Conservation (phyloP, 805 yeast species). For the Spathaspora arborariae region DNA sequence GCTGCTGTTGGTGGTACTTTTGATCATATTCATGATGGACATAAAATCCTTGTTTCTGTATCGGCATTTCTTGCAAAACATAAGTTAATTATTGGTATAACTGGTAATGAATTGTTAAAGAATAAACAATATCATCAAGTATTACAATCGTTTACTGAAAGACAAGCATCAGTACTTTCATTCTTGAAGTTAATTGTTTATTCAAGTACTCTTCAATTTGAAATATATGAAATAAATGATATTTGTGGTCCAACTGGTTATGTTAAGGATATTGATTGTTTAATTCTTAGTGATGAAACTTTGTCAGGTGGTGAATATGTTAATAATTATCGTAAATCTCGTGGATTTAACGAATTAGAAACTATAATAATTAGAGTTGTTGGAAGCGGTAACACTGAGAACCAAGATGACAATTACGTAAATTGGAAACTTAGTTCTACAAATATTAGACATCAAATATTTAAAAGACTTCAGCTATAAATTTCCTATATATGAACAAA, state of each 20-base stretch:
- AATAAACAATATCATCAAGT: conserved; percentile 72
- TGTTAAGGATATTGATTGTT: conserved; percentile 66
- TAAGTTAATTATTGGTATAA: conserved; percentile 73
- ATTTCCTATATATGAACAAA: background rate
- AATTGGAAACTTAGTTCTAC: conserved; percentile 84
- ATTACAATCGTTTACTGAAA: conserved; percentile 52
- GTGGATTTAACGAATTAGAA: conserved; percentile 49
- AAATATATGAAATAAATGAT: conserved; percentile 67
- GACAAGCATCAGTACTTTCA: conserved; percentile 44
- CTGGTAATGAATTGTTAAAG: conserved; percentile 66
- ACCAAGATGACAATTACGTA: conserved; percentile 40
- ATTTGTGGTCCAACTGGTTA: conserved; percentile 92
- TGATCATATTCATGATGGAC: conserved; percentile 96
- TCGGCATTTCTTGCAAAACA: conserved; percentile 57
- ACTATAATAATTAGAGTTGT: conserved; percentile 44
- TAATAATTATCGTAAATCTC: conserved; percentile 58
- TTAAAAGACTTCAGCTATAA: conserved; percentile 1
- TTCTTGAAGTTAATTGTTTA: conserved; percentile 45
- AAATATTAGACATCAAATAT: conserved; percentile 48
- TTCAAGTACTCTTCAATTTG: conserved; percentile 44
- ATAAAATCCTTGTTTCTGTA: conserved; percentile 74
- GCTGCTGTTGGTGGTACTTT: conserved; percentile 92
- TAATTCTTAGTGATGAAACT: conserved; percentile 82
- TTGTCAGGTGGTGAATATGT: conserved; percentile 68
- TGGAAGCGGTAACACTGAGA: conserved; percentile 45